Evolutionary conservation across 495 filamentous ascomycete species (phyloP).

Genomic region (Sphaerosporella brunnea): DNA sequence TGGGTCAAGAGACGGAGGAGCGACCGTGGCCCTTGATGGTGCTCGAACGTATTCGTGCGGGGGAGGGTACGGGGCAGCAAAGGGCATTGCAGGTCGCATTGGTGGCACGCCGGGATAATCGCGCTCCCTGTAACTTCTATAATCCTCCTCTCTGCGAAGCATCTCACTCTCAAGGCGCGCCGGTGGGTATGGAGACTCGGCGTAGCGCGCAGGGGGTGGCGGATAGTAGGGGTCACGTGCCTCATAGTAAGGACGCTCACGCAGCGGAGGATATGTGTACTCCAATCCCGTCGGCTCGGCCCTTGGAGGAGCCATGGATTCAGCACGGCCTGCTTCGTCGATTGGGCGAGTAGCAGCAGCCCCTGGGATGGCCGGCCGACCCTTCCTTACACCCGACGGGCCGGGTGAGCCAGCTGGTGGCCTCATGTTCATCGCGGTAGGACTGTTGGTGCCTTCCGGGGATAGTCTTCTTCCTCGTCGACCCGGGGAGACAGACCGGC

Average conservation of each 20-base stretch:
- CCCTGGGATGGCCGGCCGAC: not conserved
- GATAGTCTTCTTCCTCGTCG: slow-evolving; percentile 12
- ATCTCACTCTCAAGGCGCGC: slow-evolving; percentile 16
- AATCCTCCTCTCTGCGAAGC: slow-evolving; percentile 14
- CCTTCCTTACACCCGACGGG: not conserved
- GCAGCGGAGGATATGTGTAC: not conserved
- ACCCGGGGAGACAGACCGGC: slow-evolving; percentile 16
- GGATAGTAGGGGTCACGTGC: slow-evolving; percentile 17
- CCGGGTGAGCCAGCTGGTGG: not conserved
- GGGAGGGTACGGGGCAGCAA: not conserved
- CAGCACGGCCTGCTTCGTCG: not conserved
- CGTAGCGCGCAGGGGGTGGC: slow-evolving; percentile 10
- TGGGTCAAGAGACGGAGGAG: not conserved
- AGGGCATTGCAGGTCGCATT: not conserved
- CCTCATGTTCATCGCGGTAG: not conserved
- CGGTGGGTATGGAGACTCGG: slow-evolving; percentile 5
- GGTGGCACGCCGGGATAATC: slow-evolving; percentile 13
- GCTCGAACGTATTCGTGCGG: not conserved
- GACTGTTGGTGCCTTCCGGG: not conserved
- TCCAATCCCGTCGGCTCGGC: not conserved
- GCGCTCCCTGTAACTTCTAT: slow-evolving; percentile 17
- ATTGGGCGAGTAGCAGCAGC: not conserved
- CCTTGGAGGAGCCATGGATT: not conserved
- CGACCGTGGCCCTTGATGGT: not conserved
- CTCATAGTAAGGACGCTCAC: slow-evolving; percentile 14